phyloP scores from a whole-genome alignment of 768 basidiomycete species.

The Tulasnella sp. region DNA sequence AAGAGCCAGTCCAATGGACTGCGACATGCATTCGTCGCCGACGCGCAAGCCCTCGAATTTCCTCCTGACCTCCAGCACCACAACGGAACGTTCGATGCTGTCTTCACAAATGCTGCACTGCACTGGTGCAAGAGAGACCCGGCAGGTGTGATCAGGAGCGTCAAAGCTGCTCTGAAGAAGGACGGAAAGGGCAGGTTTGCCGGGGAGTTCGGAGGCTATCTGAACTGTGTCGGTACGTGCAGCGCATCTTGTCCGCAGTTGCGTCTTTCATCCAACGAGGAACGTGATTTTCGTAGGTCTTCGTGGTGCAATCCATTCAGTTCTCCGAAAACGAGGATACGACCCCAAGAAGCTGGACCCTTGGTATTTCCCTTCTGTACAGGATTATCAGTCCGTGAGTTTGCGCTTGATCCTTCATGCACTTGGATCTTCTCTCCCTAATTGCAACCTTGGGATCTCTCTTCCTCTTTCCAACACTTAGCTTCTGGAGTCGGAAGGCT shows the following conservation, averaged over 20 bases:
- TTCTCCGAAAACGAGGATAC: slow-evolving; percentile 39
- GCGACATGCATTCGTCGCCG: slow-evolving; percentile 37
- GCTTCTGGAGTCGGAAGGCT: slow-evolving; percentile 48
- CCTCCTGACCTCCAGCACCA: not conserved
- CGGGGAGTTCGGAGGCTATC: slow-evolving; percentile 67
- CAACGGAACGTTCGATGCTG: slow-evolving; percentile 36
- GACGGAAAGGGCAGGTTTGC: slow-evolving; percentile 51
- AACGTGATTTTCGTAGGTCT: slow-evolving; percentile 34
- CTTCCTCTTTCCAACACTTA: slow-evolving; percentile 20
- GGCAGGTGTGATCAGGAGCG: slow-evolving; percentile 45
- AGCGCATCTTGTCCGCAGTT: not conserved
- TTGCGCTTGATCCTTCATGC: slow-evolving; percentile 18
- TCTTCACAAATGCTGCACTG: slow-evolving; percentile 68
- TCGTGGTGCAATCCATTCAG: slow-evolving; percentile 43
- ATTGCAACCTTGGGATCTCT: not conserved
- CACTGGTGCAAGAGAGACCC: slow-evolving; percentile 83
- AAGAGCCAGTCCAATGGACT: slow-evolving; percentile 41
- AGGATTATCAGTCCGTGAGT: slow-evolving; percentile 38
- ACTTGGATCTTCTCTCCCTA: not conserved
- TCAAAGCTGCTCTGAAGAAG: slow-evolving; percentile 48
- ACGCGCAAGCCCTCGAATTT: slow-evolving; percentile 24
- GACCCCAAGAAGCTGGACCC: slow-evolving; percentile 56
- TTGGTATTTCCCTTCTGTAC: slow-evolving; percentile 72
- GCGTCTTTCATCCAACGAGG: not conserved
- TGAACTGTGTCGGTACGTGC: slow-evolving; percentile 51